phyloP scores from a whole-genome alignment of 306 rosid genomes.

The Cicer yamashitae region DNA sequence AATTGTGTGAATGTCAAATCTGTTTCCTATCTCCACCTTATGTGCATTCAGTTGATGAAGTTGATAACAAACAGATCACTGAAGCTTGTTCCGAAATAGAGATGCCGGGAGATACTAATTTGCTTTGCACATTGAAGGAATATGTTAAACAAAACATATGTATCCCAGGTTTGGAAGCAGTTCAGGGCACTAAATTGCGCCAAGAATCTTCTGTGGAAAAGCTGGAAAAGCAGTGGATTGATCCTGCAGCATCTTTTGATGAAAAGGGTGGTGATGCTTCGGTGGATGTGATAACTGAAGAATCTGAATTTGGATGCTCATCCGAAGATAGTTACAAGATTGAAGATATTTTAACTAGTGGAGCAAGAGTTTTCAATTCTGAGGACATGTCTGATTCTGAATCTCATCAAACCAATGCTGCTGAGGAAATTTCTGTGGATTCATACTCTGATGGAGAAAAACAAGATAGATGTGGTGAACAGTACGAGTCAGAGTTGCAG shows the following conservation, averaged over 20 bases:
- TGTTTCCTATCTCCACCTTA: constrained; percentile 41
- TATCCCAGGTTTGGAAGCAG: constrained; percentile 46
- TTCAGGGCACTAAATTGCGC: constrained; percentile 41
- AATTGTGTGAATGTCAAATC: constrained; percentile 8
- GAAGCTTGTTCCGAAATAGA: constrained; percentile 40
- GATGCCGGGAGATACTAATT: constrained; percentile 44
- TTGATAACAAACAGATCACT: background rate
- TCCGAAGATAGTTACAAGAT: constrained; percentile 23
- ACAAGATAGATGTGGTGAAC: constrained; percentile 17
- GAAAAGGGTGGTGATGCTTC: constrained; percentile 15
- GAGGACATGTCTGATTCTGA: constrained; percentile 36
- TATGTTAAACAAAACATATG: constrained; percentile 44
- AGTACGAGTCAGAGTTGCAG: constrained; percentile 27
- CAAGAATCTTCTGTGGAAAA: constrained; percentile 38
- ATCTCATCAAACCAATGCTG: constrained; percentile 39
- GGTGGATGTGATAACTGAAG: constrained; percentile 16
- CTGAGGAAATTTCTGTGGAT: constrained; percentile 35
- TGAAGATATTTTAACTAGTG: constrained; percentile 24
- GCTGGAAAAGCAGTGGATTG: constrained; percentile 22
- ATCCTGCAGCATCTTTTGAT: constrained; percentile 18
- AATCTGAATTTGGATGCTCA: constrained; percentile 36
- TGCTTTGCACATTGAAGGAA: constrained; percentile 47
- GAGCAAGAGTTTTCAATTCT: constrained; percentile 3
- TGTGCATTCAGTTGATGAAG: constrained; percentile 42
- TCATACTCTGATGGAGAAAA: constrained; percentile 39